Percentiles rank a stretch among this genome's conserved stretches.
phyloP scores from a whole-genome alignment of 257 asterid species.

The Solanum bulbocastanum region DNA sequence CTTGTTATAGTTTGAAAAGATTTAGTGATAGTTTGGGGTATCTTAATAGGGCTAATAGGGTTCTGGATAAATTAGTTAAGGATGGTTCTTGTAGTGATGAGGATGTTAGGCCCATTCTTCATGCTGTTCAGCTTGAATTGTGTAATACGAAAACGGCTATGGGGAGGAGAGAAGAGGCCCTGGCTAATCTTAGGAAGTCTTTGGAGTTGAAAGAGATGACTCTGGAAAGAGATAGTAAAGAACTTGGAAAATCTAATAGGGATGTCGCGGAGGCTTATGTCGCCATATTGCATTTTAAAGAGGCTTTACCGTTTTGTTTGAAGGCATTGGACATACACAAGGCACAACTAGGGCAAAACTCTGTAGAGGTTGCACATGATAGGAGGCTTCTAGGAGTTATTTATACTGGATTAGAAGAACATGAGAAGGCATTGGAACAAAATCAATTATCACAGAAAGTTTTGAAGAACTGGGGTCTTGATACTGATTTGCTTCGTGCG shows the following conservation, averaged over 20 bases:
- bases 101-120: constrained; percentile 53
- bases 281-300: constrained; percentile 63
- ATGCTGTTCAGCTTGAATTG: constrained; percentile 67
- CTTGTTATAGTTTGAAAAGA: constrained; percentile 44
- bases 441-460: constrained; percentile 71
- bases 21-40: constrained; percentile 83
- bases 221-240: constrained; percentile 55
- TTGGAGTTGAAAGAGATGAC: constrained; percentile 69
- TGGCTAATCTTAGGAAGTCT: constrained; percentile 61
- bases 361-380: constrained; percentile 86
- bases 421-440: constrained; percentile 75
- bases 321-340: constrained; percentile 79
- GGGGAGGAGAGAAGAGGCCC: constrained; percentile 91
- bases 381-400: constrained; percentile 83
- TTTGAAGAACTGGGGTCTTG: constrained; percentile 76
- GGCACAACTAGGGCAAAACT: constrained; percentile 50
- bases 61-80: constrained; percentile 39
- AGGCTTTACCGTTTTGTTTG: constrained; percentile 66
- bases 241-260: constrained; percentile 83
- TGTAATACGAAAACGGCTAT: constrained; percentile 78
- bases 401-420: constrained; percentile 76
- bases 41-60: constrained; percentile 75
- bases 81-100: constrained; percentile 30
- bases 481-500: constrained; percentile 71
- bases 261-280: constrained; percentile 80